Evolutionary conservation across 1,139 yeast genomes (phyloP).

Genomic region (Blastobotrys apis): DNA sequence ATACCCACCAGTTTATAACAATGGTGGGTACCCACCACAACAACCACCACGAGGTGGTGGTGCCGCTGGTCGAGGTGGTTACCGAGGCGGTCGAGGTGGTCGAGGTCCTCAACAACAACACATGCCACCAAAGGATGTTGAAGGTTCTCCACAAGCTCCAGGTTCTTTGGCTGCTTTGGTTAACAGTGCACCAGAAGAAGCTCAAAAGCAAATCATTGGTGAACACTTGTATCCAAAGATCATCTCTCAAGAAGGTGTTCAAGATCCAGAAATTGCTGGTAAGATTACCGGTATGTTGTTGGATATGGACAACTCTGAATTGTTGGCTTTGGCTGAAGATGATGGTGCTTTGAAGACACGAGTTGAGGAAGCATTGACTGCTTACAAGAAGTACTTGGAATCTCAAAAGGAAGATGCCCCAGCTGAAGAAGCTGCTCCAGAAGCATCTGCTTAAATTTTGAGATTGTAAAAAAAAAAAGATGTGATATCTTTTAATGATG

Average conservation of each 20-base stretch:
- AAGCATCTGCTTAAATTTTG: slow-evolving; percentile 1
- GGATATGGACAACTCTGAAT: slow-evolving; percentile 91
- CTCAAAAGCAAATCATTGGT: slow-evolving; percentile 95
- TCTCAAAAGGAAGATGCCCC: slow-evolving; percentile 20
- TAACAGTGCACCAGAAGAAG: slow-evolving; percentile 53
- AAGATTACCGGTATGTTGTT: slow-evolving; percentile 99
- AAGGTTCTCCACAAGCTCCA: slow-evolving; percentile 19
- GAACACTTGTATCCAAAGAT: slow-evolving; percentile 96
- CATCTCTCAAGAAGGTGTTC: slow-evolving; percentile 76
- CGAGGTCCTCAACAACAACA: slow-evolving; percentile 22
- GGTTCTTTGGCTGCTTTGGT: slow-evolving; percentile 35
- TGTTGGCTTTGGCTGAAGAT: slow-evolving; percentile 75
- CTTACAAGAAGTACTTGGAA: slow-evolving; percentile 42
- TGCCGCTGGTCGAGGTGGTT: slow-evolving; percentile 36
- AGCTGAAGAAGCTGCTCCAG: slow-evolving; percentile 10
- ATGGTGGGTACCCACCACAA: slow-evolving; percentile 48
- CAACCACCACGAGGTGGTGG: slow-evolving; percentile 17
- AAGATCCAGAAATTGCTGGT: slow-evolving; percentile 94
- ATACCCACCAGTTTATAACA: slow-evolving; percentile 73
- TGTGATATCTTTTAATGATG: slow-evolving; percentile 4
- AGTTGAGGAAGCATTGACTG: slow-evolving; percentile 91
- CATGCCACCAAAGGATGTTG: slow-evolving; percentile 22
- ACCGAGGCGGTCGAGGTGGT: slow-evolving; percentile 28
- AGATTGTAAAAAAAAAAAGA: slow-evolving; percentile 4
- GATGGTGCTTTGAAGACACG: slow-evolving; percentile 87